phyloP scores from a whole-genome alignment of 2,329 filamentous ascomycete species.

The Magnaporthiopsis poae region DNA sequence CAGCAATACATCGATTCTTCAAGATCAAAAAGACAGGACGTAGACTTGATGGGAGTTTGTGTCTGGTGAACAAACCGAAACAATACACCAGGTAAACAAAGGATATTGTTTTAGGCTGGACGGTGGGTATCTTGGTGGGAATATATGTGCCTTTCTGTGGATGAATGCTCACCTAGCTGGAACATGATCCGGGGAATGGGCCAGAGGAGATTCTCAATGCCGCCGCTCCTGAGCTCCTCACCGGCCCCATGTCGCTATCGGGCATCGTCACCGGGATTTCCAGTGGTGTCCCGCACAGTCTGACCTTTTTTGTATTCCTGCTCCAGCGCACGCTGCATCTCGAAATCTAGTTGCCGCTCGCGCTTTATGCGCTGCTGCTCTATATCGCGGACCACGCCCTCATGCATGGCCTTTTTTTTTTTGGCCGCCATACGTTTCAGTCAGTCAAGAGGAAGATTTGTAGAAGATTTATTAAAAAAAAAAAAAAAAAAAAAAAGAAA shows the following conservation, averaged over 20 bases:
- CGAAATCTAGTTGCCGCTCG: conserved; percentile 88
- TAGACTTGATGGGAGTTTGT: background rate
- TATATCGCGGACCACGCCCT: conserved; percentile 86
- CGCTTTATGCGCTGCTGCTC: conserved; percentile 84
- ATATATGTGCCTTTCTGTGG: too few relatives aligned
- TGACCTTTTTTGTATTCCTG: conserved; percentile 85
- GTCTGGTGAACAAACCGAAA: background rate
- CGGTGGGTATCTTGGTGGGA: too few relatives aligned
- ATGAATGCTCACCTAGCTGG: too few relatives aligned
- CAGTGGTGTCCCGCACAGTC: conserved; percentile 25
- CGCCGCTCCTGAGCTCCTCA: too few relatives aligned
- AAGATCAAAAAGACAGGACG: background rate
- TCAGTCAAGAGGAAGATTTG: background rate
- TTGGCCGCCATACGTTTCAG: background rate
- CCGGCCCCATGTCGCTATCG: background rate
- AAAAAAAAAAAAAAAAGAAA: too few relatives aligned
- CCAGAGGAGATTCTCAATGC: too few relatives aligned
- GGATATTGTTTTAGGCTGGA: background rate
- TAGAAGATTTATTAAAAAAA: too few relatives aligned
- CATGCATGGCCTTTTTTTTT: conserved; percentile 71
- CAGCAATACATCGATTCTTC: background rate
- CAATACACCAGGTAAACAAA: background rate
- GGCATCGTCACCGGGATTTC: background rate
- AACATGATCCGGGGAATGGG: too few relatives aligned
- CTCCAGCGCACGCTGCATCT: conserved; percentile 77